Base-by-base conservation (phyloP, 202 grass and related monocot genomes). In the Zoysia matrella region DNA sequence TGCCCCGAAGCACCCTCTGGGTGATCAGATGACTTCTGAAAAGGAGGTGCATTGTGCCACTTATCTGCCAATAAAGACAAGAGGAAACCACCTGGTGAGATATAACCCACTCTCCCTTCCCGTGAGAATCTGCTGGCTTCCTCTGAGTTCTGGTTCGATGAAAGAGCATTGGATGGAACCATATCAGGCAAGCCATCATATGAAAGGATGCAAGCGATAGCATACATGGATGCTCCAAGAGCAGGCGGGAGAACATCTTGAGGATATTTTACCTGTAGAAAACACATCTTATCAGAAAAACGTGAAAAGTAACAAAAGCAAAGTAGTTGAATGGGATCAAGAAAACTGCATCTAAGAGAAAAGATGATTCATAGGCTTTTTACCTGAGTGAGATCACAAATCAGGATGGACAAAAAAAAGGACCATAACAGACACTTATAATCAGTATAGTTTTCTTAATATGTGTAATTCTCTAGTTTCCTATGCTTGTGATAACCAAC, bases 141-240 rank as follows among this genome's bases (percentile, higher is more conserved):
- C 63, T 11, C 44, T 60, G 71, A 68, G 46, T 81, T 75, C 56
- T 64, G 14, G 42, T 4, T 73, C 62, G 57, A 80, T 80, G 66
- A 8, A 5, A 56, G 39, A 22, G 84, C 83, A 43, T 84, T 82
- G 47, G 87, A 42, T 79, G 76, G 63, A 56, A 89, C 48, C 55
- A 88, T 76, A 69, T 71, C 57, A 78, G 87, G 90, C 79, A 98
- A 75, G 53, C 90, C 87, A 80, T 98, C 92, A 52, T 88, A 95
- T 68, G 95, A 89, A 16, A 98, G 87, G 72, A 91, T 90, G 52
- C 87, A 93, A 18, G 90, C 80, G 16, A 95, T 91, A 49, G 92
- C 83, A 72, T 93, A 89, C 85, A 93, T 89, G 2, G 95, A 91
- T 49, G 95, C 90, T 50, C 90, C 87, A 78, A 98, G 91, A 52